A percentile compares a stretch with the other conserved stretches of the same genome.
Evolutionary conservation across 1,284 basidiomycete genomes (phyloP).

Genomic region (Moesziomyces antarcticus): DNA sequence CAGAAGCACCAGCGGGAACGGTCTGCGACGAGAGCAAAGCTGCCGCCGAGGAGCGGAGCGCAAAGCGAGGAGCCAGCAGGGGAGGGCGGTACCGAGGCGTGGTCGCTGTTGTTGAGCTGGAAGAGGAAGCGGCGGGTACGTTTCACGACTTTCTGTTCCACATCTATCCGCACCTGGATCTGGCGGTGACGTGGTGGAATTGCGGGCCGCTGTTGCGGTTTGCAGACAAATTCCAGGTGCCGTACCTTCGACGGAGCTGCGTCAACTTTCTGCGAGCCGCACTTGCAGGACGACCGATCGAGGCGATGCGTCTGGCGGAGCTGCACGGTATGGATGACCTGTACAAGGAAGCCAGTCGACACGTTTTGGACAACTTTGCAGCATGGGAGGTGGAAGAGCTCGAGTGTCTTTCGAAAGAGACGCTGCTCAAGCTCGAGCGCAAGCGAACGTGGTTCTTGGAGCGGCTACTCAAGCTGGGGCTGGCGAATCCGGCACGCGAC

Average conservation of each 20-base stretch:
- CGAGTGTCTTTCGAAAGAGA: conserved; percentile 29
- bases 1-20: too few species aligned
- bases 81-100: conserved; percentile 13
- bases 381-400: conserved; percentile 52
- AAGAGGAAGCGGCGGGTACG: conserved; percentile 48
- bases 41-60: neutral
- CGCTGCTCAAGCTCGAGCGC: conserved; percentile 54
- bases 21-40: too few species aligned
- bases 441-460: conserved; percentile 72
- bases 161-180: conserved; percentile 55
- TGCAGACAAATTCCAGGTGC: conserved; percentile 54
- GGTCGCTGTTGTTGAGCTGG: conserved; percentile 38
- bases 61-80: neutral
- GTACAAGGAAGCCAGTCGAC: conserved; percentile 51
- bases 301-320: conserved; percentile 57
- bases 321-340: conserved; percentile 43
- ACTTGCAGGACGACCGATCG: conserved; percentile 54
- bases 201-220: conserved; percentile 46
- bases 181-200: conserved; percentile 49
- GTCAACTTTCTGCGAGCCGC: conserved; percentile 43
- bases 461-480: conserved; percentile 87
- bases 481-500: conserved; percentile 85
- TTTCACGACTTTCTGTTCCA: conserved; percentile 54
- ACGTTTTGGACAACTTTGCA: conserved; percentile 56
- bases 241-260: conserved; percentile 38